Base-by-base conservation (phyloP, 2,329 filamentous ascomycete genomes). In the Penicillium vulpinum region DNA sequence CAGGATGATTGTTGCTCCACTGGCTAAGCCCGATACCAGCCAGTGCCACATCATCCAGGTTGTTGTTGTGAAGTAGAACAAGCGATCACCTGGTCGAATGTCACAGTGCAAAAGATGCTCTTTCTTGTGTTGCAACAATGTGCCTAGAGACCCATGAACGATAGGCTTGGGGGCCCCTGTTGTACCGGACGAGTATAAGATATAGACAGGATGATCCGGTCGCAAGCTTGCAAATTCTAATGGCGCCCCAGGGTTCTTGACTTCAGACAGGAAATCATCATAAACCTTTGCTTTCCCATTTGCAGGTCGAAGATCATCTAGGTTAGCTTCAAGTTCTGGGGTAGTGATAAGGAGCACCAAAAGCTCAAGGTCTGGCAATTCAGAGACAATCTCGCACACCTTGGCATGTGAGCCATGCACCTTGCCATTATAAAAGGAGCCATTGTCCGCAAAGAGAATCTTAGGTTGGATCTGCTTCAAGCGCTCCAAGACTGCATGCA, bases 21-120 rank as follows among this genome's bases (percentile, higher is more conserved):
- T 87, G 10, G 92, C 90, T 4, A 97, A 85, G 6, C 88, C 91
- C 1, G 91, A 93, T 21, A 97, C 84, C 39, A 92, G 87, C 92
- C 93, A 97, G 73, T 97, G 93, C 92, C 92, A 97, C 93, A 97
- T 97, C 92, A 99, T 97, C 94, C 92, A 97, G 0, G 91, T 95
- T 11, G 89, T 92, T 4, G 92, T 97, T 1, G 92, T 96, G 77
- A 92, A 97, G 78, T 97, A 97, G 74, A 97, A 90, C 69, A 97
- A 82, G 21, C 88, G 84, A 40, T 92, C 90, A 2, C 81, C 78
- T 0, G 88, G 83, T 9, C 83, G 81, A 61, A 99, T 86, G 22
- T 92, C 91, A 72, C 89, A 90, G 71, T 97, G 93, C 3, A 97
- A 81, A 45, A 88, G 83, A 70, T 96, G 92, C 72, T 97, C 94